Conservation (phyloP, 345 rosid genomes). For the Ricinus communis region DNA sequence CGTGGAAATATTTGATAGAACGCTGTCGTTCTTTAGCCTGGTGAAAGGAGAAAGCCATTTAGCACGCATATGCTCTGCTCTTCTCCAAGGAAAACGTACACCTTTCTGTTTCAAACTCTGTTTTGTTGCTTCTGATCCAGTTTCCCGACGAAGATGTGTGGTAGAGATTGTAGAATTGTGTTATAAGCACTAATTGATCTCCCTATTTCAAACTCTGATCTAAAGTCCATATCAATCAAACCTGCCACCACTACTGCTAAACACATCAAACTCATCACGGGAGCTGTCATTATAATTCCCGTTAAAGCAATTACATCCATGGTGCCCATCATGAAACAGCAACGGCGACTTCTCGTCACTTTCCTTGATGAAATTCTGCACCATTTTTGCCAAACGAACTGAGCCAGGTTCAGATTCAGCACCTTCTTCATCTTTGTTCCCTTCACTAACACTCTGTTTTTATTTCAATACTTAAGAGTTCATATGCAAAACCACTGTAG, state of each 20-base stretch:
- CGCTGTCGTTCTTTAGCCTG: background rate
- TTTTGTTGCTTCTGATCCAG: slow-evolving; percentile 66
- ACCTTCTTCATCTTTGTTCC: slow-evolving; percentile 11
- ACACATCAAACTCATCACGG: slow-evolving; percentile 73
- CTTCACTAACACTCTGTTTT: slow-evolving; percentile 7
- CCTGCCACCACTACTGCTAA: slow-evolving; percentile 30
- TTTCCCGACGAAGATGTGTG: slow-evolving; percentile 71
- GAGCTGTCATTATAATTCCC: slow-evolving; percentile 74
- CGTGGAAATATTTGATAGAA: background rate
- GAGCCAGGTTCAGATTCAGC: slow-evolving; percentile 91
- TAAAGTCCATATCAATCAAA: slow-evolving; percentile 75
- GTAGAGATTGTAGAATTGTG: slow-evolving; percentile 65
- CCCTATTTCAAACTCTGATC: slow-evolving; percentile 84
- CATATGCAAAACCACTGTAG: no score
- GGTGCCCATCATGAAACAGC: slow-evolving; percentile 59
- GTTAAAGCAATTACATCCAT: slow-evolving; percentile 94
- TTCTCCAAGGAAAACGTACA: slow-evolving; percentile 86
- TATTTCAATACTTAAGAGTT: no score
- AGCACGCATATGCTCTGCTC: slow-evolving; percentile 71
- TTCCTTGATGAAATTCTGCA: slow-evolving; percentile 83
- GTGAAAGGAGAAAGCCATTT: slow-evolving; percentile 74
- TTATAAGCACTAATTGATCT: slow-evolving; percentile 74
- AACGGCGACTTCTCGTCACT: slow-evolving; percentile 60
- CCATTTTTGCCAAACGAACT: slow-evolving; percentile 82
- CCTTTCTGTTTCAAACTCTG: slow-evolving; percentile 89